A percentile compares a stretch with the other conserved stretches of the same genome.
Evolutionary conservation across 192 early-diverging fungal species (phyloP).

Genomic region (Gamsiella multidivaricata): DNA sequence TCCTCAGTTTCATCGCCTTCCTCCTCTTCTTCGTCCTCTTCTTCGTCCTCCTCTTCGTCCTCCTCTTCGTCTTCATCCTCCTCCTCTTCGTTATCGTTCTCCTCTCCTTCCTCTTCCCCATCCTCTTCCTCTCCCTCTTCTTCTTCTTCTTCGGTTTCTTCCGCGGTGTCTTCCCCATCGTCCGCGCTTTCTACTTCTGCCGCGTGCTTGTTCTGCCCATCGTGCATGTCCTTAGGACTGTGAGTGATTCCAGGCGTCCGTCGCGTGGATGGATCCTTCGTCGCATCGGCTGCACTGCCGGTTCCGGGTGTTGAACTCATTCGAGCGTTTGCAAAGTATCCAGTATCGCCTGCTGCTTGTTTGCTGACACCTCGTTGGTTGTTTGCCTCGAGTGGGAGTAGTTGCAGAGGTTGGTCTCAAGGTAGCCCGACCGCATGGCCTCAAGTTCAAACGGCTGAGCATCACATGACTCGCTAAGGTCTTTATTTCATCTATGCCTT

Average conservation of each 20-base stretch:
- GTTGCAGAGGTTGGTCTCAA: no score
- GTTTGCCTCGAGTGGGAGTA: no score
- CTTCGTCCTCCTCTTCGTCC: slow-evolving; percentile 58
- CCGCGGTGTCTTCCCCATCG: background rate
- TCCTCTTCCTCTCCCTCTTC: slow-evolving; percentile 22
- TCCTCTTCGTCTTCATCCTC: slow-evolving; percentile 49
- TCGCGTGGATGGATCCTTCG: slow-evolving; percentile 4
- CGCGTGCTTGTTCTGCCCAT: slow-evolving; percentile 12
- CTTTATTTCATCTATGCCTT: no score
- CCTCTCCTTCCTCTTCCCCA: slow-evolving; percentile 40
- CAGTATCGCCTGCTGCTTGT: no score
- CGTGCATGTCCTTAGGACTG: slow-evolving; percentile 1
- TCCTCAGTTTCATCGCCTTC: slow-evolving; percentile 22
- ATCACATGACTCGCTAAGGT: no score
- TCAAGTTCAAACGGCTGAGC: no score
- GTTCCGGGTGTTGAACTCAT: slow-evolving; percentile 35
- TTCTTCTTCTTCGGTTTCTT: background rate
- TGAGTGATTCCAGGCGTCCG: slow-evolving; percentile 2
- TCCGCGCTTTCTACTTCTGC: background rate
- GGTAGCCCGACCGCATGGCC: no score
- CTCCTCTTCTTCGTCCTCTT: slow-evolving; percentile 27
- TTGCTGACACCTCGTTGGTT: no score
- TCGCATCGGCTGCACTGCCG: slow-evolving; percentile 9
- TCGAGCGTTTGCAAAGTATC: background rate
- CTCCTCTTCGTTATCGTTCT: slow-evolving; percentile 48